Evolutionary conservation across 768 basidiomycete species (phyloP), one percentile per base, ranked within the genome.

Genomic region (Leccinum broughii): DNA sequence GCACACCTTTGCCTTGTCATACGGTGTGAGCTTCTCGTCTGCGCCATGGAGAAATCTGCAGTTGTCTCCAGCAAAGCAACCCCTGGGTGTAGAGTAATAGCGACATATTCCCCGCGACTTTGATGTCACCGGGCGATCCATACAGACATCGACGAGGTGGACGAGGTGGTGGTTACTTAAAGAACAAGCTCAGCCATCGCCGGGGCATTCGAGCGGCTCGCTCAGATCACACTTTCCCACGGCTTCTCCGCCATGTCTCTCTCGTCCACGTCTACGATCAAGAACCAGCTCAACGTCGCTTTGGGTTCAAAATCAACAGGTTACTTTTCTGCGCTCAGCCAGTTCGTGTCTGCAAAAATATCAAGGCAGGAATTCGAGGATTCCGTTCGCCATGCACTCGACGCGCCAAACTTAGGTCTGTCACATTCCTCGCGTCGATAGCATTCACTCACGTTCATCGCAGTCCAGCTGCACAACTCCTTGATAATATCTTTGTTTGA

Each of bases 401-500:
- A 85, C 66, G 81, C 83, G 1, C 79, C 85, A 24, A 81, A 80
- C 55, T 79, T 90, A 24, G 75, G 81, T 80, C 37, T 20, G 68
- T 72, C 44, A 6, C n/a, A 9, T 30, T 51, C 20, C 22, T 49
- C 51, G 28, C 55, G 20, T 15, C 28, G 7, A 26, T 20, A 20
- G 11, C 11, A 17, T n/a, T 50, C 13, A 30, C 67, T 68, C 24
- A 70, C 58, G 26, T 28, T 60, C 34, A 58, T 10, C 48, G n/a
- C 62, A 88, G 88, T 92, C 30, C 90, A 91, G 72, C 76, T 92
- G 2, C 92, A 93, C 70, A 93, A 93, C 72, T 86, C 91, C 11
- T 79, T 93, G 34, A 86, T 93, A 37, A 92, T 93, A 32, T 91
- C 91, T 2, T 74, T 93, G 15, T 90, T 93, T 62, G 90, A 91